Percentiles rank a stretch among this genome's conserved stretches.
Conservation (phyloP, 192 early-diverging fungal genomes). For the Phlyctochytrium planicorne region DNA sequence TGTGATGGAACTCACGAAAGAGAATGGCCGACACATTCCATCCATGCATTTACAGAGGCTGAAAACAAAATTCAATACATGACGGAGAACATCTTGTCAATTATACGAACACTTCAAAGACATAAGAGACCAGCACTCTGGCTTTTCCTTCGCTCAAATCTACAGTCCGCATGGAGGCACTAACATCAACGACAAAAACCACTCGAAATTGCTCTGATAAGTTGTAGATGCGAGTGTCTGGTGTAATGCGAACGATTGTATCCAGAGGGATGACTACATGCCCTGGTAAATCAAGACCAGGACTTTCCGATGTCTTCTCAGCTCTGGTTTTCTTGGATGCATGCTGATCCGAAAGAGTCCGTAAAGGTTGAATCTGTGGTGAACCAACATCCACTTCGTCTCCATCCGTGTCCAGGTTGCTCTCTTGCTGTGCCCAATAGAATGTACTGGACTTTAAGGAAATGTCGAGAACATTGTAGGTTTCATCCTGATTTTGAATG, state of each 20-base stretch:
- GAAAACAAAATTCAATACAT: background rate
- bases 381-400: background rate
- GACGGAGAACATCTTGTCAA: background rate
- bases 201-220: conserved; percentile 59
- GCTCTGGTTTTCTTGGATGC: too few species aligned
- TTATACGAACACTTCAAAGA: conserved; percentile 47
- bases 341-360: conserved; percentile 8
- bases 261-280: background rate
- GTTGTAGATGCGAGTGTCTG: conserved; percentile 62
- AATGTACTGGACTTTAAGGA: conserved; percentile 4
- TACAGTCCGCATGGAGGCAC: conserved; percentile 59
- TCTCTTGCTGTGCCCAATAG: conserved; percentile 10
- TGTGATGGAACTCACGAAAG: conserved; percentile 30
- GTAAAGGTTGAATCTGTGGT: background rate
- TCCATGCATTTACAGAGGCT: conserved; percentile 50
- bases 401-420: background rate
- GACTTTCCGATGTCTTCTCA: background rate
- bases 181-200: conserved; percentile 70
- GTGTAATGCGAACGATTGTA: conserved; percentile 50
- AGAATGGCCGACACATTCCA: conserved; percentile 45
- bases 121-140: conserved; percentile 35
- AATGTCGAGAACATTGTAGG: conserved; percentile 17
- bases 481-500: conserved; percentile 11
- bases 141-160: conserved; percentile 36
- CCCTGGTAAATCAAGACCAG: background rate